phyloP scores from a whole-genome alignment of 2,329 filamentous ascomycete species.

The Diaporthe sp. region DNA sequence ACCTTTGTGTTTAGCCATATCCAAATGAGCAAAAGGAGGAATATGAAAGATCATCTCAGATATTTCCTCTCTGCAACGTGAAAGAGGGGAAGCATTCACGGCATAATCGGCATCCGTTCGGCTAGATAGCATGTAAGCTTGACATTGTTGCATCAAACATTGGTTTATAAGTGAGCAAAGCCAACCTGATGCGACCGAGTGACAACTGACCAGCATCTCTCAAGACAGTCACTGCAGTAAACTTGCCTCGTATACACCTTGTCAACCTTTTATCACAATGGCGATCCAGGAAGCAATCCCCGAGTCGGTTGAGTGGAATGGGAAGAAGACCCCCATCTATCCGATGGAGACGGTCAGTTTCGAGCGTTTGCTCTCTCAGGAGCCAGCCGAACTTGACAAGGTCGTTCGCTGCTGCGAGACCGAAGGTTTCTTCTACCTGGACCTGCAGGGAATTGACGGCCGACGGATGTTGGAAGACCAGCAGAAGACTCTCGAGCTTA shows the following conservation, averaged over 20 bases:
- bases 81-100: conserved; percentile 14
- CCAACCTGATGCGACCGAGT: not conserved
- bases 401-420: conserved; percentile 63
- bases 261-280: conserved; percentile 48
- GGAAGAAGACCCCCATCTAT: conserved; percentile 61
- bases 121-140: not conserved
- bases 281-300: conserved; percentile 56
- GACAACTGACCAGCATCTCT: not conserved
- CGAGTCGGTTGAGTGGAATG: conserved; percentile 63
- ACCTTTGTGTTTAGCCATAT: conserved; percentile 11
- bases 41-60: not conserved
- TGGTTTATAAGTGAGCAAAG: not conserved
- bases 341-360: conserved; percentile 63
- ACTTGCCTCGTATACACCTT: not conserved
- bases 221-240: not conserved
- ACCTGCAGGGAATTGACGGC: conserved; percentile 66
- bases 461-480: conserved; percentile 66
- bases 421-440: conserved; percentile 70
- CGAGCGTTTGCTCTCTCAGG: conserved; percentile 65
- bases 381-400: conserved; percentile 67
- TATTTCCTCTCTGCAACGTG: conserved; percentile 1
- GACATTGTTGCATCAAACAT: not conserved
- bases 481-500: conserved; percentile 65
- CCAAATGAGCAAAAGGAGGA: not conserved
- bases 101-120: not conserved